Evolutionary conservation across 2,329 filamentous ascomycete species (phyloP).

Genomic region (Alternaria tenuissima): DNA sequence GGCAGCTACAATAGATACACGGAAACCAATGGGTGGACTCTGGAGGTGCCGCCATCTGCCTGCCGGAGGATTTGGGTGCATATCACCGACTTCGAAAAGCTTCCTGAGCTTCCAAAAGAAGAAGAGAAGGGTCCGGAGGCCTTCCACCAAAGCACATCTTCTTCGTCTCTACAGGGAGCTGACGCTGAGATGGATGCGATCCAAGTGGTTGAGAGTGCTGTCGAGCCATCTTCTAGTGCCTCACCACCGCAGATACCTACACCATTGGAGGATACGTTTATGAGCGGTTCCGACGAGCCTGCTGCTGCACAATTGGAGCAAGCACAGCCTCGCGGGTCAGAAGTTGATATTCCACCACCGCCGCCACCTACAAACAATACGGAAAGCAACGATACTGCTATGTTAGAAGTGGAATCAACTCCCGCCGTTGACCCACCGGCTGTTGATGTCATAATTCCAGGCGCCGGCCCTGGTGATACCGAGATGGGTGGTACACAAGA

Average conservation of each 20-base stretch:
- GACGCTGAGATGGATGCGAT: not conserved
- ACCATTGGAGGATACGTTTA: conserved; percentile 47
- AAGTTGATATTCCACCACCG: conserved; percentile 5
- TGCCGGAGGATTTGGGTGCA: conserved; percentile 48
- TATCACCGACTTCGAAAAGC: conserved; percentile 38
- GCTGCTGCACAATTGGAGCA: conserved; percentile 6
- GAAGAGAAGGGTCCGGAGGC: not conserved
- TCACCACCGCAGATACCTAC: conserved; percentile 16
- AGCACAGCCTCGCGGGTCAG: conserved; percentile 8
- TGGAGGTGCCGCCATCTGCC: conserved; percentile 31
- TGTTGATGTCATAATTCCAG: conserved; percentile 33
- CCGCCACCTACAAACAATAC: not conserved
- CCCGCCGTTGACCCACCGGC: conserved; percentile 27
- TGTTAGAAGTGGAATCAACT: conserved; percentile 34
- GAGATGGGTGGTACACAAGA: conserved; percentile 50
- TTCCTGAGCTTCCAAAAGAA: conserved; percentile 41
- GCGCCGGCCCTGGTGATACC: conserved; percentile 35
- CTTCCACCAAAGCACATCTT: not conserved
- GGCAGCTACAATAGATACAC: conserved; percentile 39
- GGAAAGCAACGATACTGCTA: conserved; percentile 29
- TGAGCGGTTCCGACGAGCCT: conserved; percentile 50
- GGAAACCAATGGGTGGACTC: conserved; percentile 36
- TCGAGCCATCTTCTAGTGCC: conserved; percentile 3
- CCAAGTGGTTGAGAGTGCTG: conserved; percentile 7
- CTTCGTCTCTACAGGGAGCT: not conserved